Evolutionary conservation across 176 grass and related monocot species (phyloP), one percentile per base, ranked within the genome.

Genomic region (Avena insularis): DNA sequence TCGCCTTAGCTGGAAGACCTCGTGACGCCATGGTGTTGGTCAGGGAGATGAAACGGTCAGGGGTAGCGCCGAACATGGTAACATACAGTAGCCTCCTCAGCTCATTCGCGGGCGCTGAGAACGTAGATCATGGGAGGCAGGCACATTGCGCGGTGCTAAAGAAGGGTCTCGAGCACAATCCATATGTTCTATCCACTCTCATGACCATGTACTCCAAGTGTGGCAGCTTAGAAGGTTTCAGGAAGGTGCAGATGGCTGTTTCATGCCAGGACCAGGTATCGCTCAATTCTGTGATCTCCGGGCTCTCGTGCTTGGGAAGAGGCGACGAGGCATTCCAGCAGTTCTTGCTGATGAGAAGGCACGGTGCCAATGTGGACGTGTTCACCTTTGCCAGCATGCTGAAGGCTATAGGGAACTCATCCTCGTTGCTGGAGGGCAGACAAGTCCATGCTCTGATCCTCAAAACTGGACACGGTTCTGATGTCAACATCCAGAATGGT

Each of bases 191-290:
- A n/a, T 53, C 80, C 23, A 50, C 88, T 20, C 71, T 82, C 9
- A 17, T 82, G 57, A 82, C 78, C 60, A 77, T 86, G 88, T 90
- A 90, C 79, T 90, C 83, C 55, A 90, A 46, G 47, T 90, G 78
- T 45, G 78, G 72, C 21, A 78, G 25, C 67, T 77, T 81, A 10
- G 71, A 90, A 19, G 71, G 78, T 62, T 90, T 90, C 57, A 31
- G 33, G 9, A 82, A 71, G 78, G 40, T 82, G 2, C 84, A 27
- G 35, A 36, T 9, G 17, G 3, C 36, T 62, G 17, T 82, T 54
- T 58, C 78, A 17, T 69, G 59, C 25, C 58, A 71, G 60, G 83
- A 90, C 82, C 88, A 86, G 78, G 71, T 86, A 0, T 82, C 78
- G 2, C 76, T 46, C 51, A 86, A 82, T 29, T 78, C 88, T 1